phyloP scores from a whole-genome alignment of 2,329 filamentous ascomycete genomes.

The Colletotrichum orbiculare region DNA sequence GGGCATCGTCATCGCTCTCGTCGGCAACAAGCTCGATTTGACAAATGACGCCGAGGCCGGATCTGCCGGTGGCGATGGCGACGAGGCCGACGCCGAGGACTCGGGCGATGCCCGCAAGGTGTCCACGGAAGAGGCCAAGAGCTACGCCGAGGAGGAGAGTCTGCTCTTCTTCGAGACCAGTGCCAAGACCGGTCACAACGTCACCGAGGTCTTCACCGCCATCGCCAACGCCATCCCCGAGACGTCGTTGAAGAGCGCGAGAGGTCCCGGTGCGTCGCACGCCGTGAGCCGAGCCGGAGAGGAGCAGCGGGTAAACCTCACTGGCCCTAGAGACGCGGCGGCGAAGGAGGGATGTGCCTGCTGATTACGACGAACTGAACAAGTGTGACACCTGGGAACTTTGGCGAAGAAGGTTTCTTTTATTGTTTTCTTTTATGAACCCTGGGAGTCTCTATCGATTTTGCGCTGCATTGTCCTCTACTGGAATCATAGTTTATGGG shows the following conservation, averaged over 20 bases:
- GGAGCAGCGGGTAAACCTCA: constrained; percentile 82
- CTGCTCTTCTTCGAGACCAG: constrained; percentile 98
- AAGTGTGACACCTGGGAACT: constrained; percentile 8
- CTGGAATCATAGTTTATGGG: constrained; percentile 33
- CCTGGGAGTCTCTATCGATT: constrained; percentile 33
- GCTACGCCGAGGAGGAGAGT: constrained; percentile 94
- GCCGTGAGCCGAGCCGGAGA: constrained; percentile 69
- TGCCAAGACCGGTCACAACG: constrained; percentile 95
- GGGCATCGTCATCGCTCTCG: constrained; percentile 95
- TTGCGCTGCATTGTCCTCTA: constrained; percentile 34
- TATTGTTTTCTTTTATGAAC: background rate
- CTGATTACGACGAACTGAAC: constrained; percentile 52
- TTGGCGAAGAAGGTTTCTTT: constrained; percentile 27
- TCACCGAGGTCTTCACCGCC: constrained; percentile 95
- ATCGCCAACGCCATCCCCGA: constrained; percentile 99
- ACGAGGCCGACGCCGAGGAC: constrained; percentile 68
- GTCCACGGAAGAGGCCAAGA: constrained; percentile 88
- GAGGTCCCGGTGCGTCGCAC: constrained; percentile 73
- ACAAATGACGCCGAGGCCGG: constrained; percentile 71
- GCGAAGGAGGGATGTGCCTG: constrained; percentile 94
- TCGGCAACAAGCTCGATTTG: constrained; percentile 96
- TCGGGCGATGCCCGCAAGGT: constrained; percentile 86
- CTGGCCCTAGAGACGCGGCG: constrained; percentile 76
- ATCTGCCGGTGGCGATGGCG: constrained; percentile 55
- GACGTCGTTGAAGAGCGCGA: constrained; percentile 90